Evolutionary conservation across 164 flowering plant genomes (phyloP).

Genomic region (Dillenia suffruticosa): DNA sequence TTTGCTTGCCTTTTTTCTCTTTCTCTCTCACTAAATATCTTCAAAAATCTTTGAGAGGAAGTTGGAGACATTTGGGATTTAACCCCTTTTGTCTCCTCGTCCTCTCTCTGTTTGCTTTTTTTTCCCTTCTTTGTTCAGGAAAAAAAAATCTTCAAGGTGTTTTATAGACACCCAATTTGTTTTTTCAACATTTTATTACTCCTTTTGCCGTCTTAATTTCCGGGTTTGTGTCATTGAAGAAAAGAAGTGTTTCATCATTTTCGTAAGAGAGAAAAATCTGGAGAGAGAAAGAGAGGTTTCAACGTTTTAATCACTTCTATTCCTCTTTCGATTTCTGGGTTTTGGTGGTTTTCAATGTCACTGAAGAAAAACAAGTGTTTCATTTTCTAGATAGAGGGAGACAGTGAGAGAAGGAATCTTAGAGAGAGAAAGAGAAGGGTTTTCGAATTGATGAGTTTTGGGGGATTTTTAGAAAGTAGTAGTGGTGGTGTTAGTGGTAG

Average conservation of each 20-base stretch:
- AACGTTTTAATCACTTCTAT: no score
- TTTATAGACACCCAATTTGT: slow-evolving; percentile 4
- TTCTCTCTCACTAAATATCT: slow-evolving; percentile 39
- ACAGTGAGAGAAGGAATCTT: slow-evolving; percentile 2
- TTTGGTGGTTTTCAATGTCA: no score
- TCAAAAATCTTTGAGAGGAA: slow-evolving; percentile 35
- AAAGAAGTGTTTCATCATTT: not conserved
- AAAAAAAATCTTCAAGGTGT: not conserved
- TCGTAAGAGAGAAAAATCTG: not conserved
- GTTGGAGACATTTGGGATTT: slow-evolving; percentile 53
- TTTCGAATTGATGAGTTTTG: slow-evolving; percentile 77
- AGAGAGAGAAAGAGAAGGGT: slow-evolving; percentile 5
- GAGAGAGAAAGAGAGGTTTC: not conserved
- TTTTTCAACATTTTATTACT: not conserved
- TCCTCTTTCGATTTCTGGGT: no score
- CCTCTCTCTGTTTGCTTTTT: slow-evolving; percentile 25
- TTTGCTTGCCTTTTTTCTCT: slow-evolving; percentile 61
- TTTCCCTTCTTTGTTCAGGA: not conserved
- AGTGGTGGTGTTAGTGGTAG: slow-evolving; percentile 24
- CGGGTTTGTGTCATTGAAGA: not conserved
- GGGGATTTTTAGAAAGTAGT: slow-evolving; percentile 72
- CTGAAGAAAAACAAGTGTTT: no score
- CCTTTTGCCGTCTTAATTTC: not conserved
- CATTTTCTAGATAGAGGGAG: not conserved
- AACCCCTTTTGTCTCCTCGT: slow-evolving; percentile 59